Evolutionary conservation across 2,329 filamentous ascomycete genomes (phyloP), one percentile per base, ranked within the genome.

Genomic region (Ophiostoma australiae): DNA sequence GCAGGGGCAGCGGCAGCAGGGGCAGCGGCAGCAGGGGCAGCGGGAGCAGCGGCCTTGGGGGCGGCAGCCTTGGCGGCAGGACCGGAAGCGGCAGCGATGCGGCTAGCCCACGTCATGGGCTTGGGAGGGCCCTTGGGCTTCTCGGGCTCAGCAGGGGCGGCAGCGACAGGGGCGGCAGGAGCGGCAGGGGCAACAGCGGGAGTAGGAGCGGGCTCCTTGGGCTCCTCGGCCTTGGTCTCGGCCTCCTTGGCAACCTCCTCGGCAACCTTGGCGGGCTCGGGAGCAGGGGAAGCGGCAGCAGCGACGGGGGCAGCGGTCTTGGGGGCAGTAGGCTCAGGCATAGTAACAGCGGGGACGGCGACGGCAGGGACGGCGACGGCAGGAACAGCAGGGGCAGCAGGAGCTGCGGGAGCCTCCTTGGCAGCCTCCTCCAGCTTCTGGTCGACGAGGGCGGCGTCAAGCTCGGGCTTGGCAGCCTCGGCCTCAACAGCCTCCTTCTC

Each of bases 61-160:
- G 86, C 78, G 67, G 86, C 84, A 31, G 84, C 76, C 41, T 37
- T 52, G 69, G 83, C 80, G 70, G 84, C 82, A 66, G 86, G 81
- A 41, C 82, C 82, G 23, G 85, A 84, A 70, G 88, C 85, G 67
- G 88, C 89, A 41, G 87, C 86, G 52, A 82, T 82, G 74, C 86
- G 88, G 81, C 86, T 92, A 37, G 92, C 92, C 92, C 92, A 94
- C 37, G 88, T 89, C 83, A 91, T 87, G 61, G 88, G 87, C 83
- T 89, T 90, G 33, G 84, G 78, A 52, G 82, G 80, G 72, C 79
- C 80, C 72, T 83, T 82, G 69, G 83, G 83, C 78, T 84, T 82
- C 73, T 80, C 78, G 27, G 85, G 81, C 73, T 82, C 81, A 27
- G 80, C 76, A 41, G 79, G 78, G n/a, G 79, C 78, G 48, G 83